Percentiles rank a stretch among this genome's conserved stretches.
phyloP scores from a whole-genome alignment of 257 asterid genomes.

The Gentiana dahurica region DNA sequence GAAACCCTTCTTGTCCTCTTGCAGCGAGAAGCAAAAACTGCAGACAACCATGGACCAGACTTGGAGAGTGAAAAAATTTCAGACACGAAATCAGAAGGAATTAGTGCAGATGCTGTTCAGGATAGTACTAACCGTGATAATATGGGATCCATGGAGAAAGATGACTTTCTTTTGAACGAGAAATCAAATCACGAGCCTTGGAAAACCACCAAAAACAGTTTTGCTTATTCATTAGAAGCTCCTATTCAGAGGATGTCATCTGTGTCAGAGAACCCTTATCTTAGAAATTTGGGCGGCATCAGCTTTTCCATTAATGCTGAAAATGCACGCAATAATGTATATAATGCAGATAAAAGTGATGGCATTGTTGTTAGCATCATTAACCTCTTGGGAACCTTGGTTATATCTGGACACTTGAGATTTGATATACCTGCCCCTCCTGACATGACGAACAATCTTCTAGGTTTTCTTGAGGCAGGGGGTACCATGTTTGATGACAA shows the following conservation, averaged over 20 bases:
- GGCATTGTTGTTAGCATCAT: constrained; percentile 73
- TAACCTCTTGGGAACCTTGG: constrained; percentile 79
- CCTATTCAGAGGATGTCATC: constrained; percentile 48
- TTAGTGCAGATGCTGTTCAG: constrained; percentile 21
- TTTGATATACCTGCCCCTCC: constrained; percentile 65
- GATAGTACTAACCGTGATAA: constrained; percentile 25
- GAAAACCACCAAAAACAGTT: constrained; percentile 7
- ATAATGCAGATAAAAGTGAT: constrained; percentile 82
- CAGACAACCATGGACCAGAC: constrained; percentile 55
- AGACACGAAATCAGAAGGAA: constrained; percentile 31
- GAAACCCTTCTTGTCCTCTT: constrained; percentile 91
- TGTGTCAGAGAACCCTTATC: constrained; percentile 45
- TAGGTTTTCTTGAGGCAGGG: constrained; percentile 86
- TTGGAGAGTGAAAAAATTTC: constrained; percentile 27
- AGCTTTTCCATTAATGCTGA: constrained; percentile 79
- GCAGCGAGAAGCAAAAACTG: constrained; percentile 94
- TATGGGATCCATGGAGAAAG: constrained; percentile 27
- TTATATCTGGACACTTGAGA: constrained; percentile 80
- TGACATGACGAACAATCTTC: constrained; percentile 57
- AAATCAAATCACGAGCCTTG: constrained; percentile 30
- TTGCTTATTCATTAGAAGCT: constrained; percentile 24
- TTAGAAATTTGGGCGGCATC: constrained; percentile 75
- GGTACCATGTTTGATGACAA: constrained; percentile 99
- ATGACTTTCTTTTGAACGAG: constrained; percentile 34
- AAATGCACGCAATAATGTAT: constrained; percentile 93